A percentile compares a stretch with the other conserved stretches of the same genome.
phyloP scores from a whole-genome alignment of 768 basidiomycete genomes.

The Russula compacta region DNA sequence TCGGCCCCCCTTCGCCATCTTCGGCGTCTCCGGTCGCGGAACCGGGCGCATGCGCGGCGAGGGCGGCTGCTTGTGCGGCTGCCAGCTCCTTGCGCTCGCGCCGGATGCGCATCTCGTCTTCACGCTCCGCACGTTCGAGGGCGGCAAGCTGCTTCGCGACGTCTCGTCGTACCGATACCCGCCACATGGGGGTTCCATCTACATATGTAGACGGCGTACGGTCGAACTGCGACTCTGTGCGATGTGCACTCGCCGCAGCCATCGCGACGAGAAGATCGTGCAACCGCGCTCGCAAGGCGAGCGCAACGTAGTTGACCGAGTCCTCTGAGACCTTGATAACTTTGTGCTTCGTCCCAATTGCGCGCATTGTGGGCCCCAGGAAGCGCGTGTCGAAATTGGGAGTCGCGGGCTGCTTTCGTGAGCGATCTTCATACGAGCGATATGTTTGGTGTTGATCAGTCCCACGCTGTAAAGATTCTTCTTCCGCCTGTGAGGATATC shows the following conservation, averaged over 20 bases:
- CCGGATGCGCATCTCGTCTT: conserved; percentile 70
- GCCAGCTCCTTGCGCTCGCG: conserved; percentile 71
- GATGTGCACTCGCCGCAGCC: conserved; percentile 59
- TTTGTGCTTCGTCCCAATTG: conserved; percentile 58
- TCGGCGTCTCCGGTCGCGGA: conserved; percentile 43
- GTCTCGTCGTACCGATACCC: conserved; percentile 65
- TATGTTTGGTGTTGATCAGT: conserved; percentile 54
- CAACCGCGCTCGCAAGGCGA: conserved; percentile 68
- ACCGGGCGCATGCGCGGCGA: conserved; percentile 48
- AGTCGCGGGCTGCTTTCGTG: conserved; percentile 61
- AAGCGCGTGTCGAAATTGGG: conserved; percentile 63
- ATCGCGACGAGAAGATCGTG: conserved; percentile 60
- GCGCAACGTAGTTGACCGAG: conserved; percentile 65
- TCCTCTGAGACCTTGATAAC: conserved; percentile 62
- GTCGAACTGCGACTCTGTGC: conserved; percentile 62
- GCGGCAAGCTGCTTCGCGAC: conserved; percentile 67
- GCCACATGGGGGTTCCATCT: conserved; percentile 75
- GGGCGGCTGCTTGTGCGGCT: conserved; percentile 63
- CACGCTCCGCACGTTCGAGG: conserved; percentile 71
- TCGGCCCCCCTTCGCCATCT: conserved; percentile 45
- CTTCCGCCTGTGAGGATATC: conserved; percentile 55
- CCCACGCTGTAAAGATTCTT: conserved; percentile 65
- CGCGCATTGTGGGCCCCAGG: conserved; percentile 59
- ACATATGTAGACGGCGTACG: conserved; percentile 56
- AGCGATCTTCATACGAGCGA: conserved; percentile 67